Conservation (phyloP, 306 rosid species). For the Vigna unguiculata region DNA sequence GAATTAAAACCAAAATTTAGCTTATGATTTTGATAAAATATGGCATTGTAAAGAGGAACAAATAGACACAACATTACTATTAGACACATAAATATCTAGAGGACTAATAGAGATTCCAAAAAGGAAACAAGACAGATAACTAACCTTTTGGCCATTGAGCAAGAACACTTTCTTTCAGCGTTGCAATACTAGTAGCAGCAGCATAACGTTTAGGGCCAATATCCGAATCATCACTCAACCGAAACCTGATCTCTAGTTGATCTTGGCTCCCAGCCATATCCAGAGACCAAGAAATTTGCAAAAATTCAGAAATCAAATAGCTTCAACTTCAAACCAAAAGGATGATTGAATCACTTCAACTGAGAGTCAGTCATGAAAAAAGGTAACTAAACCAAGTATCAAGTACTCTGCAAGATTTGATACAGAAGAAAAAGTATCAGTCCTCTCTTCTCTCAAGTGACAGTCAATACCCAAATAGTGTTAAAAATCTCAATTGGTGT, state of each 20-base stretch:
- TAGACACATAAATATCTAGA: too few relatives aligned
- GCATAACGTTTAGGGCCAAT: conserved; percentile 85
- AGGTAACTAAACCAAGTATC: conserved; percentile 29
- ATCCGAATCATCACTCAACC: conserved; percentile 86
- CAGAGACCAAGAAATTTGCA: conserved; percentile 23
- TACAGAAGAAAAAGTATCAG: conserved; percentile 9
- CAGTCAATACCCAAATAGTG: conserved; percentile 27
- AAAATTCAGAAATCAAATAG: conserved; percentile 35
- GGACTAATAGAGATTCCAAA: neutral
- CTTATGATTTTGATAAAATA: neutral
- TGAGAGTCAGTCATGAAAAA: conserved; percentile 32
- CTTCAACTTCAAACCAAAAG: conserved; percentile 32
- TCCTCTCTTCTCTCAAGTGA: conserved; percentile 16
- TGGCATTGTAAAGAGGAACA: neutral
- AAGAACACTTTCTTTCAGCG: conserved; percentile 81
- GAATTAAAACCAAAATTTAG: neutral
- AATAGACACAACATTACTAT: neutral
- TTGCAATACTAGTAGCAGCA: conserved; percentile 75
- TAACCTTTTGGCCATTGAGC: conserved; percentile 96
- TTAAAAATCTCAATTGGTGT: neutral
- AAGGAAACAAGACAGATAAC: conserved; percentile 29
- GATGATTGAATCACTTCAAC: conserved; percentile 39
- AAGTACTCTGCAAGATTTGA: conserved; percentile 40
- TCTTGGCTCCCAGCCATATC: conserved; percentile 79
- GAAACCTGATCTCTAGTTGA: conserved; percentile 85